phyloP scores from a whole-genome alignment of 495 filamentous ascomycete species.

The Aspergillus nidulans region DNA sequence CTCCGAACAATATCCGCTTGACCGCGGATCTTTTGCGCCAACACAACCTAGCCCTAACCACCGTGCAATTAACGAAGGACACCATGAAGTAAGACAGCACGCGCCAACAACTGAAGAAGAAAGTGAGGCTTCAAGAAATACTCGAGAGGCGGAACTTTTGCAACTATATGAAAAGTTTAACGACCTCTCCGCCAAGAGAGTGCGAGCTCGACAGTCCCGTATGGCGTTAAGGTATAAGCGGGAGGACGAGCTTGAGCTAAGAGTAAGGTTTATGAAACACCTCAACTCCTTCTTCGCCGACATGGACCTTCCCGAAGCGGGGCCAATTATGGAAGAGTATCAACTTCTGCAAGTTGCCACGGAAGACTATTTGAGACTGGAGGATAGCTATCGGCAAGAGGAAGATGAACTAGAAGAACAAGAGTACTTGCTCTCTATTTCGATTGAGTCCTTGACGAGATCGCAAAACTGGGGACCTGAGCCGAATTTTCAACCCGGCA shows the following conservation, averaged over 20 bases:
- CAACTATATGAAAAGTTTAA: conserved; percentile 1
- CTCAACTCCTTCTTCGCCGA: conserved; percentile 17
- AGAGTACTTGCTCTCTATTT: conserved; percentile 22
- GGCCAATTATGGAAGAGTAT: conserved; percentile 9
- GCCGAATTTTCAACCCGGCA: neutral
- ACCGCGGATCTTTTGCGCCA: neutral
- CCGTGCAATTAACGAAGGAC: neutral
- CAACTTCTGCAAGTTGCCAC: conserved; percentile 16
- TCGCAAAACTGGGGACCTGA: neutral
- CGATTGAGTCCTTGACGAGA: conserved; percentile 15
- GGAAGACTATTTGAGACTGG: conserved; percentile 18
- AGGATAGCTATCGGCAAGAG: conserved; percentile 21
- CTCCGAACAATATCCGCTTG: neutral
- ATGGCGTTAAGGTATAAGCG: conserved; percentile 13
- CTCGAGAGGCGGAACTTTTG: neutral
- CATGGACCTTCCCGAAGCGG: neutral
- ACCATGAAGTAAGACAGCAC: neutral
- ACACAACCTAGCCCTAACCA: neutral
- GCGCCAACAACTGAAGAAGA: neutral
- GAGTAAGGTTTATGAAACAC: conserved; percentile 5
- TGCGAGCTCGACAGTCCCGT: conserved; percentile 7
- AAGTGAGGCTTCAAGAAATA: neutral
- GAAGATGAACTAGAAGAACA: conserved; percentile 25
- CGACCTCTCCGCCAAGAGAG: conserved; percentile 3
- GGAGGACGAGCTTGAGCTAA: conserved; percentile 5